Evolutionary conservation across 208 protist species (phyloP), one percentile per base, ranked within the genome.

Genomic region (Trypanosomatidae sp.): DNA sequence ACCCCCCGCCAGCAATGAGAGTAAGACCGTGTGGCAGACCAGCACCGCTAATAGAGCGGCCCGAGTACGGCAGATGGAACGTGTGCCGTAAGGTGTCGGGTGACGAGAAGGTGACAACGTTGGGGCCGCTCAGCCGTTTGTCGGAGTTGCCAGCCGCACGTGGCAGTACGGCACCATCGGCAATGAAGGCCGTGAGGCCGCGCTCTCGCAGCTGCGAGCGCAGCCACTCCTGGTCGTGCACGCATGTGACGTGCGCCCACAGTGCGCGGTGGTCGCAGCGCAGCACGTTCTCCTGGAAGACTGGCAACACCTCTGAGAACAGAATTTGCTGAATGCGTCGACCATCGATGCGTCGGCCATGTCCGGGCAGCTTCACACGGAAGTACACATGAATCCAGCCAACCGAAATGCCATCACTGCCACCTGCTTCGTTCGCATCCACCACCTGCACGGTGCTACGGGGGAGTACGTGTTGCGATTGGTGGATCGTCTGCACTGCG

Each of bases 1-100:
- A 98, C n/a, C 95, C 96, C 12, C 97, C 97, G 47, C 98, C 98
- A 0, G 97, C 95, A 44, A 99, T 98, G 13, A 99, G 85, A 3
- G 96, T 98, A 30, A 99, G 82, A 10, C 98, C 98, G 19, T 67
- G 76, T 15, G 83, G 94, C 12, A 99, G 82, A 19, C 88, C 95
- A 89, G 99, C 98, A 12, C 98, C 97, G 25, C 68, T 78, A 2
- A 99, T 70, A 7, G 39, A 60, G 1, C 53, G 50, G 7, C 78
- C 82, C 13, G 76, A 80, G 79, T 91, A 87, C 25, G 95, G 96
- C 46, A 99, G 77, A 5, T 47, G 15, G 52, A 99, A 90, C 8
- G 69, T 76, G 19, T 74, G 53, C n/a, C 76, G 52, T 19, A 99
- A 75, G 4, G 82, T 86, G 4, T 70, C 47, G 0, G 97, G 96